These are phyloP conservation scores for Penicillium odoratum DNA, from an alignment of 495 filamentous ascomycete species.

Conservation along the genomic window DNA sequence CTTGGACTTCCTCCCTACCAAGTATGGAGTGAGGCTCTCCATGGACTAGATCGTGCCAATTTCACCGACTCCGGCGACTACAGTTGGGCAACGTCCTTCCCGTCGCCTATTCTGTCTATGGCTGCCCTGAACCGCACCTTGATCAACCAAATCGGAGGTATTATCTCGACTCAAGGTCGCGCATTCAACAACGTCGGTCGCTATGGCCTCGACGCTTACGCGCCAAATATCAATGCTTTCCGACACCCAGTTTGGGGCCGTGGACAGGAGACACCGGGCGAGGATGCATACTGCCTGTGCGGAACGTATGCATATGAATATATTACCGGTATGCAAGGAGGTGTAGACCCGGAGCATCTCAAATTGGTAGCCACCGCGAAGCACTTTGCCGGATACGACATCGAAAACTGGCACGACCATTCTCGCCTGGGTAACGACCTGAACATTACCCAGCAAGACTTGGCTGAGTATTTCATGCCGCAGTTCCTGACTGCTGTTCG, in stretches of 20 bases:
- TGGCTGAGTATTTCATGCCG: conserved; percentile 52
- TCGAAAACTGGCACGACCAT: conserved; percentile 59
- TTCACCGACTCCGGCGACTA: conserved; percentile 51
- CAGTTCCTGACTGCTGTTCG: conserved; percentile 39
- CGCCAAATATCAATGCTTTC: conserved; percentile 71
- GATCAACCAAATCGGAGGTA: conserved; percentile 55
- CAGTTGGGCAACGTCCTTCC: conserved; percentile 62
- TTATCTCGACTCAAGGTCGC: conserved; percentile 64
- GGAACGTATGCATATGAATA: conserved; percentile 56
- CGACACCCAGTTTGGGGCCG: conserved; percentile 61
- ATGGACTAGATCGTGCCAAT: conserved; percentile 58
- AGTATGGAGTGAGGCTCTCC: conserved; percentile 52
- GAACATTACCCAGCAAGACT: conserved; percentile 53
- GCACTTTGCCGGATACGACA: conserved; percentile 65
- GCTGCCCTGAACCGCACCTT: conserved; percentile 61
- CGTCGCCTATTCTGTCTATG: conserved; percentile 58
- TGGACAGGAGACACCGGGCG: conserved; percentile 63
- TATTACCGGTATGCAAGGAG: conserved; percentile 62
- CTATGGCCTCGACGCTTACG: conserved; percentile 61
- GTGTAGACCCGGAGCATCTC: conserved; percentile 39
- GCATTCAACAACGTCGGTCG: conserved; percentile 63
- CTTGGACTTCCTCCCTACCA: conserved; percentile 57
- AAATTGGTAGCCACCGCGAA: conserved; percentile 66
- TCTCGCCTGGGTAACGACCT: conserved; percentile 56
- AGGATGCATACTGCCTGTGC: conserved; percentile 58